These are phyloP conservation scores for Pseudonitzschia delicatissima DNA, from an alignment of 108 stramenopile genomes.

Conservation along the genomic window DNA sequence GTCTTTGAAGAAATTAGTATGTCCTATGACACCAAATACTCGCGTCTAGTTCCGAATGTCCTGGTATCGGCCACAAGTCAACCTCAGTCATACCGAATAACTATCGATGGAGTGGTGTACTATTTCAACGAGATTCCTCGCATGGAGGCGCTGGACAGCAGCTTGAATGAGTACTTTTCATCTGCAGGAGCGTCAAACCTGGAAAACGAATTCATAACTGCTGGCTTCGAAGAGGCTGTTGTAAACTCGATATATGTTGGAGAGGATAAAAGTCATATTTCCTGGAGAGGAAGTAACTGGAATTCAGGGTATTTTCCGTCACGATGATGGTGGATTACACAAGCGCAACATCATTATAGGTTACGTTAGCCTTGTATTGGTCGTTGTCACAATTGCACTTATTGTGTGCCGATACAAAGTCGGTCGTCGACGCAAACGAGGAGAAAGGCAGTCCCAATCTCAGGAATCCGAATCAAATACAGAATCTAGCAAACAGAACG, in stretches of 20 bases:
- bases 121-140: constrained; percentile 10
- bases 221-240: constrained; percentile 1
- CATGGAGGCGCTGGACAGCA: not conserved
- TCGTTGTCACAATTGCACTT: not conserved
- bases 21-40: constrained; percentile 8
- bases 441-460: not conserved
- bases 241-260: constrained; percentile 14
- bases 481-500: too few relatives aligned
- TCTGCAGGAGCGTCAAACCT: constrained; percentile 18
- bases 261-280: too few relatives aligned
- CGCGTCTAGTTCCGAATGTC: constrained; percentile 14
- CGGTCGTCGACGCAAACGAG: not conserved
- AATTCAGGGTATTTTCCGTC: not conserved
- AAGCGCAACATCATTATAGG: not conserved
- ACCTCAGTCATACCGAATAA: constrained; percentile 1
- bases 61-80: constrained; percentile 6
- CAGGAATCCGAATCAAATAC: too few relatives aligned
- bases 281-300: too few relatives aligned
- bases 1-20: constrained; percentile 15
- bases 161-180: constrained; percentile 17
- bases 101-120: constrained; percentile 22
- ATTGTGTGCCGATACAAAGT: not conserved
- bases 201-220: constrained; percentile 3
- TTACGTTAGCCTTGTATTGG: not conserved
- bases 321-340: constrained; percentile 7